Conservation (phyloP, 2,329 filamentous ascomycete species). For the Aspergillus candidus region DNA sequence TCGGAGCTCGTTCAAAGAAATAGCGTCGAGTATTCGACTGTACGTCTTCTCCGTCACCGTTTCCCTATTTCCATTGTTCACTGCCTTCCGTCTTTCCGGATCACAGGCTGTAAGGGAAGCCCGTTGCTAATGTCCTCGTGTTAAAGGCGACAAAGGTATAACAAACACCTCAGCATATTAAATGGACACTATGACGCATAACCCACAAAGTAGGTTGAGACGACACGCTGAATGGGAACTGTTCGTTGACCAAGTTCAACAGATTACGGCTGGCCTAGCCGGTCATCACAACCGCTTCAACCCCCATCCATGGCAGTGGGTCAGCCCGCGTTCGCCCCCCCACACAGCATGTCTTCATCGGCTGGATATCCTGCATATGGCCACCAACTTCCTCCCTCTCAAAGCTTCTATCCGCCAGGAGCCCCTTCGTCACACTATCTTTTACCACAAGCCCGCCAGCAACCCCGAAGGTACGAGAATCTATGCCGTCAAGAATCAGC, state of each 20-base stretch:
- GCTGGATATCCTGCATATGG: conserved; percentile 22
- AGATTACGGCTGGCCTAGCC: conserved; percentile 29
- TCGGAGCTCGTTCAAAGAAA: too few species aligned
- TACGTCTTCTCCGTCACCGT: too few species aligned
- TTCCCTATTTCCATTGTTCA: too few species aligned
- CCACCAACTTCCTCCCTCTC: conserved; percentile 15
- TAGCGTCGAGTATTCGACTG: too few species aligned
- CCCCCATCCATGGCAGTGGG: conserved; percentile 23
- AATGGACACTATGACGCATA: conserved; percentile 25
- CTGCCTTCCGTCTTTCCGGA: too few species aligned
- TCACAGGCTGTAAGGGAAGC: too few species aligned
- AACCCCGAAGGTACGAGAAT: conserved; percentile 16
- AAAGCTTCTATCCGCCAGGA: conserved; percentile 19
- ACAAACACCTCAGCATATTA: conserved; percentile 11
- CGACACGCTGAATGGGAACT: not conserved
- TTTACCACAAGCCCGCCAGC: conserved; percentile 13
- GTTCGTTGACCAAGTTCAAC: conserved; percentile 11
- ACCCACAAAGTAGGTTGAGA: conserved; percentile 22
- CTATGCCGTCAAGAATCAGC: not conserved
- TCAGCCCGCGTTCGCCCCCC: conserved; percentile 19
- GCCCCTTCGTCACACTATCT: conserved; percentile 16
- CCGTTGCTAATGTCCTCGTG: too few species aligned
- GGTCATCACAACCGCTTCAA: conserved; percentile 25
- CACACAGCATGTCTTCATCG: conserved; percentile 21
- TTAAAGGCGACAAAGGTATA: too few species aligned